These are phyloP conservation scores for Lactarius sanguifluus DNA, from an alignment of 768 basidiomycete genomes.

Conservation along the genomic window DNA sequence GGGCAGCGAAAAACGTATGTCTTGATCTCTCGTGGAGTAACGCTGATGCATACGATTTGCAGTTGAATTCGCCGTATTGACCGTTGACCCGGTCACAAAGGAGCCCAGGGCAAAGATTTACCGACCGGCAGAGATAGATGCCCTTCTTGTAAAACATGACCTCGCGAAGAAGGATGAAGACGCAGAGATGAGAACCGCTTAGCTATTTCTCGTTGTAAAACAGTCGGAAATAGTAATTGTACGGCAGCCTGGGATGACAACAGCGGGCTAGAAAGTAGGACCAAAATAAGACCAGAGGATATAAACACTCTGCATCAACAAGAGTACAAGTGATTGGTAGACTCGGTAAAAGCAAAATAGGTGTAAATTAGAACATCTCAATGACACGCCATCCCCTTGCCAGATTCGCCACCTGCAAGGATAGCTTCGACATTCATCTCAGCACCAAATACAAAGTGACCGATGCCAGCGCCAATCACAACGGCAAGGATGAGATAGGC, in stretches of 20 bases:
- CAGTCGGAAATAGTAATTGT: background rate
- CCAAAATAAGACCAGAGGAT: background rate
- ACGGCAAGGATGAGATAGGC: conserved; percentile 85
- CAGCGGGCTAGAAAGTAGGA: background rate
- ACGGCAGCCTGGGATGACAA: conserved; percentile 5
- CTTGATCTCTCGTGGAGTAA: conserved; percentile 11
- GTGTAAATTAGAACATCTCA: conserved; percentile 37
- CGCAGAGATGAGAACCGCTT: conserved; percentile 66
- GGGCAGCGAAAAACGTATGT: conserved; percentile 91
- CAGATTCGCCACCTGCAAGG: conserved; percentile 42
- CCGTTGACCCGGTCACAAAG: conserved; percentile 73
- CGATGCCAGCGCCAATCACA: conserved; percentile 76
- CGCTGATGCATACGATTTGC: conserved; percentile 9
- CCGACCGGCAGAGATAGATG: conserved; percentile 84
- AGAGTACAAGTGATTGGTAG: background rate
- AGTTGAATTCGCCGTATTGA: conserved; percentile 98
- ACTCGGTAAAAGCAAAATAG: background rate
- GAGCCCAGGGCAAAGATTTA: conserved; percentile 90
- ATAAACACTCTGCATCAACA: conserved; percentile 2
- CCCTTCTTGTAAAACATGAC: conserved; percentile 71
- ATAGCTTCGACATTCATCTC: conserved; percentile 63
- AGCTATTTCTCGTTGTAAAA: conserved; percentile 29
- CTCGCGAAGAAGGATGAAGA: conserved; percentile 88
- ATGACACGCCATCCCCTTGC: conserved; percentile 81
- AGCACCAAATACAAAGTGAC: conserved; percentile 75